These are phyloP conservation scores for Rubus idaeus DNA, from an alignment of 306 rosid species.

Conservation along the genomic window DNA sequence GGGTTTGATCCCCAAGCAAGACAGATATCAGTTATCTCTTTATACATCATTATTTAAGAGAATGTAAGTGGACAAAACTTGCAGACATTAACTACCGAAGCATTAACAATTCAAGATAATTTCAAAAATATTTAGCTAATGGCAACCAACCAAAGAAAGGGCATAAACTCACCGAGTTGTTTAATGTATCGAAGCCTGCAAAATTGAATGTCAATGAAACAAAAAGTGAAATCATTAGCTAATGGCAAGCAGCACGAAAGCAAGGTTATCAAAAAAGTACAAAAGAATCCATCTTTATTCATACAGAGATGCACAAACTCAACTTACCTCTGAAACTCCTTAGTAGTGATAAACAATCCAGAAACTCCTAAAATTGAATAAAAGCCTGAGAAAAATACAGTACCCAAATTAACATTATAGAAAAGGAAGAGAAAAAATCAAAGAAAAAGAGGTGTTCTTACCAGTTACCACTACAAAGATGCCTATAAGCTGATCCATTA, in stretches of 20 bases:
- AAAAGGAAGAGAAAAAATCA: too few species aligned
- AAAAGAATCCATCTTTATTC: background rate
- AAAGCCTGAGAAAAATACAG: too few species aligned
- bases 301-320: conserved; percentile 19
- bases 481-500: too few species aligned
- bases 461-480: too few species aligned
- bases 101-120: background rate
- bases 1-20: background rate
- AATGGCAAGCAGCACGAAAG: background rate
- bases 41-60: background rate
- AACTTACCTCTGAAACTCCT: too few species aligned
- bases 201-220: background rate
- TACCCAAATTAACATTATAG: too few species aligned
- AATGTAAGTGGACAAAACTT: background rate
- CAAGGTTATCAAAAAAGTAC: background rate
- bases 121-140: background rate
- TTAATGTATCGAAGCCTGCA: conserved; percentile 94
- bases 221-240: background rate
- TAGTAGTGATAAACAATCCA: too few species aligned
- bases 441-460: too few species aligned
- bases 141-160: background rate
- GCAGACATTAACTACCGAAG: background rate
- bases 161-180: conserved; percentile 73
- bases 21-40: background rate
- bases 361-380: too few species aligned